Conservation (phyloP, 306 rosid species). For the Dalbergia oliveri region DNA sequence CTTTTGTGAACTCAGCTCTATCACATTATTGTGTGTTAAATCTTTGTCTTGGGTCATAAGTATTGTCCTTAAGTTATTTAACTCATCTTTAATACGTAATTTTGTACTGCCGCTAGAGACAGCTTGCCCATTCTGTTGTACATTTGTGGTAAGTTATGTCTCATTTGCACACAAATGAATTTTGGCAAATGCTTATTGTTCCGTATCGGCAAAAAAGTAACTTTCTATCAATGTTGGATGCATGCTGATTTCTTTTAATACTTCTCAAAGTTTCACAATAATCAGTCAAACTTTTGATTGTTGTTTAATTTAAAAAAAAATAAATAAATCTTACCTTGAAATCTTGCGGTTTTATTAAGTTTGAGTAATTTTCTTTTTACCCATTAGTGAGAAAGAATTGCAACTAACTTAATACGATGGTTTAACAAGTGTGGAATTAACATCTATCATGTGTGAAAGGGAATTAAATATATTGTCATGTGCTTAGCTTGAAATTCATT, state of each 20-base stretch:
- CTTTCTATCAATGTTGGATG: neutral
- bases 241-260: neutral
- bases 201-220: neutral
- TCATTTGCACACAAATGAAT: neutral
- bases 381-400: no score
- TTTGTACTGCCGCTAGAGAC: neutral
- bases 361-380: no score
- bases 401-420: no score
- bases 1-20: no score
- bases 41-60: neutral
- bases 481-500: neutral
- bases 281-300: no score
- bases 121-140: neutral
- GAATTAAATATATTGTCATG: neutral
- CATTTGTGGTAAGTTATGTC: neutral
- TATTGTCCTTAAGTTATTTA: neutral
- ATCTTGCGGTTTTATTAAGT: no score
- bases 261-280: no score
- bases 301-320: no score
- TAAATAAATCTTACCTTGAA: no score
- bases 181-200: neutral
- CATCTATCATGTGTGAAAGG: neutral
- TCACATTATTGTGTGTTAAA: neutral
- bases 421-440: neutral
- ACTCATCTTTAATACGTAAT: neutral